phyloP scores from a whole-genome alignment of 306 rosid species.

The Prunus armeniaca region DNA sequence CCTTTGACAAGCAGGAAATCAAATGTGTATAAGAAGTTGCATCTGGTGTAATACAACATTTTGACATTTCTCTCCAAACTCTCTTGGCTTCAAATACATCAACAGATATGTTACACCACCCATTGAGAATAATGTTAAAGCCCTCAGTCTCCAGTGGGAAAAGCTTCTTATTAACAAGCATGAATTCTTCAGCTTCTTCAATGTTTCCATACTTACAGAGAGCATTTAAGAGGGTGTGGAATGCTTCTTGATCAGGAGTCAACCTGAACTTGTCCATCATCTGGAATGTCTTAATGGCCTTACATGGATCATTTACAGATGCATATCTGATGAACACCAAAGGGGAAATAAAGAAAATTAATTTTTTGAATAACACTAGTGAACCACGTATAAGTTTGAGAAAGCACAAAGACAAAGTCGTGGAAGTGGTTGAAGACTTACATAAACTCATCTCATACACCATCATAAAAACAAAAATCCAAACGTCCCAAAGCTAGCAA shows the following conservation, averaged over 20 bases:
- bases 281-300: constrained; percentile 62
- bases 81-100: constrained; percentile 76
- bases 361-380: neutral
- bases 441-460: neutral
- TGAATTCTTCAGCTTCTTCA: constrained; percentile 93
- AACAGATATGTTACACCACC: constrained; percentile 69
- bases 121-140: constrained; percentile 82
- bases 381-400: neutral
- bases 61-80: constrained; percentile 90
- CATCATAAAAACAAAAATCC: neutral
- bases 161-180: constrained; percentile 72
- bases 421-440: neutral
- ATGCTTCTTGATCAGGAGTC: constrained; percentile 71
- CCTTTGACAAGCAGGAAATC: constrained; percentile 85
- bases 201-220: constrained; percentile 70
- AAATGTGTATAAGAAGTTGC: constrained; percentile 73
- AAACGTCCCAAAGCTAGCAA: neutral
- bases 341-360: constrained; percentile 4
- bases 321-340: constrained; percentile 65
- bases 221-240: constrained; percentile 48
- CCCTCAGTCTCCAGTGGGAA: constrained; percentile 61
- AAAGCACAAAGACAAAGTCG: neutral
- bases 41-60: constrained; percentile 62
- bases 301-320: constrained; percentile 47
- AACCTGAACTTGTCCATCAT: constrained; percentile 76